A percentile compares a stretch with the other conserved stretches of the same genome.
Conservation (phyloP, 495 filamentous ascomycete genomes). For the Rostrohypoxylon terebratum region DNA sequence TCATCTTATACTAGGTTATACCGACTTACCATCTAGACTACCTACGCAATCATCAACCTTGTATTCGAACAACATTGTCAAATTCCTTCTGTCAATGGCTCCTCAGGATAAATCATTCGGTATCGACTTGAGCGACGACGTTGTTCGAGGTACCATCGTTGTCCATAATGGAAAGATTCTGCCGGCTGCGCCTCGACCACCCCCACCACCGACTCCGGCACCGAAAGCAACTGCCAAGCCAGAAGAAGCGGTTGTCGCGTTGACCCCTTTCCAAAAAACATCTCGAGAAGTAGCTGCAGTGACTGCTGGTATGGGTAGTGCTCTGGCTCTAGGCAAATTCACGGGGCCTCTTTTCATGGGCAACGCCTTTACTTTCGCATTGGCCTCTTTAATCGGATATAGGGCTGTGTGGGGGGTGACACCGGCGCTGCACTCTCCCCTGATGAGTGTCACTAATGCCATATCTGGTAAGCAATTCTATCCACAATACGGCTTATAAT, state of each 20-base stretch:
- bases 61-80: slow-evolving; percentile 89
- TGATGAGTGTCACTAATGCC: slow-evolving; percentile 90
- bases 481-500: slow-evolving; percentile 18
- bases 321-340: slow-evolving; percentile 77
- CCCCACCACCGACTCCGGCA: slow-evolving; percentile 73
- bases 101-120: slow-evolving; percentile 79
- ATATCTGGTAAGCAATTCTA: slow-evolving; percentile 69
- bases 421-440: slow-evolving; percentile 80
- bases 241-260: slow-evolving; percentile 67
- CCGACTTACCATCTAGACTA: slow-evolving; percentile 81
- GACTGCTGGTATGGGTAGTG: slow-evolving; percentile 78
- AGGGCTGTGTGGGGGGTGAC: slow-evolving; percentile 83
- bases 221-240: slow-evolving; percentile 63
- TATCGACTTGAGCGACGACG: slow-evolving; percentile 80
- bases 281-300: slow-evolving; percentile 75
- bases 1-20: slow-evolving; percentile 69
- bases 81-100: slow-evolving; percentile 80
- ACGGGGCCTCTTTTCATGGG: slow-evolving; percentile 84
- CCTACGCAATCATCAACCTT: slow-evolving; percentile 84
- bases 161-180: slow-evolving; percentile 78
- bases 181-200: slow-evolving; percentile 75
- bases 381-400: slow-evolving; percentile 83
- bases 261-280: slow-evolving; percentile 82
- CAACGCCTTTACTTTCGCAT: slow-evolving; percentile 81
- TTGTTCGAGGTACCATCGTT: slow-evolving; percentile 82